phyloP scores from a whole-genome alignment of 1,284 basidiomycete species.

The Cutaneotrichosporon arboriforme region DNA sequence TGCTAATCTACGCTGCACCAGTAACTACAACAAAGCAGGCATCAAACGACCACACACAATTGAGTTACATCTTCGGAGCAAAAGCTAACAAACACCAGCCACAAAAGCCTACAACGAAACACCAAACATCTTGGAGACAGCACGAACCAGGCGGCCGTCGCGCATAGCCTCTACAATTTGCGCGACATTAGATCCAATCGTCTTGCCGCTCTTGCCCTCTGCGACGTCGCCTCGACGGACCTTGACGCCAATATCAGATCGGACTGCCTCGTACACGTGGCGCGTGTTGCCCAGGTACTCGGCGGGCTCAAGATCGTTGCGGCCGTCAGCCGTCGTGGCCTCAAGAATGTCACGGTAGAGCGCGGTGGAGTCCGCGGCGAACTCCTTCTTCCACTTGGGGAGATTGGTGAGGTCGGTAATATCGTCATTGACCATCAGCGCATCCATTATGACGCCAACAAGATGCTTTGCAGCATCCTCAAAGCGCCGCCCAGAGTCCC shows the following conservation, averaged over 20 bases:
- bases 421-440: conserved; percentile 5
- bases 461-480: conserved; percentile 15
- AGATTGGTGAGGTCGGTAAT: neutral
- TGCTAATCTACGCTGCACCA: too few relatives aligned
- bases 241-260: conserved; percentile 12
- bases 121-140: conserved; percentile 8
- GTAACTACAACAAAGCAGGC: too few relatives aligned
- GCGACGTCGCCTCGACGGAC: conserved; percentile 18
- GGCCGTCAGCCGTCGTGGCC: neutral
- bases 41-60: too few relatives aligned
- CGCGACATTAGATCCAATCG: conserved; percentile 11
- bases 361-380: conserved; percentile 4
- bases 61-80: too few relatives aligned
- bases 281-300: conserved; percentile 13
- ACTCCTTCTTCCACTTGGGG: conserved; percentile 12
- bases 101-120: too few relatives aligned
- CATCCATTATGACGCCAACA: conserved; percentile 14
- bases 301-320: conserved; percentile 1
- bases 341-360: conserved; percentile 13
- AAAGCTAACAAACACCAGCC: too few relatives aligned
- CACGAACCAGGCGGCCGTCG: conserved; percentile 12
- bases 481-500: conserved; percentile 16
- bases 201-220: conserved; percentile 7
- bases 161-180: conserved; percentile 17
- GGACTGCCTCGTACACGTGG: conserved; percentile 11